These are phyloP conservation scores for Aspergillus tamarii DNA, from an alignment of 2,329 filamentous ascomycete species.

Conservation along the genomic window DNA sequence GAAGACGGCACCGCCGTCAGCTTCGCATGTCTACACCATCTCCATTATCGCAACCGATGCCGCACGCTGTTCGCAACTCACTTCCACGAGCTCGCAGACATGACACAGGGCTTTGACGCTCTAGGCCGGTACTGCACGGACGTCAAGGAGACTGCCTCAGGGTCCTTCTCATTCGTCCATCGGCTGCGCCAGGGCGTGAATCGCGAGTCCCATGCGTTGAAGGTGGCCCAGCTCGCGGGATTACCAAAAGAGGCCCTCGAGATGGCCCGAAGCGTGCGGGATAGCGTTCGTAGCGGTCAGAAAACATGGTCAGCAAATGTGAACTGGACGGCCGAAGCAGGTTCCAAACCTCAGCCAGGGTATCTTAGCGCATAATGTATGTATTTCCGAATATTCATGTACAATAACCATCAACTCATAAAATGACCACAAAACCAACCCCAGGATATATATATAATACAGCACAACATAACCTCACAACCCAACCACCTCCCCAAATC, in stretches of 20 bases:
- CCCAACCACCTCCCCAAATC: not conserved
- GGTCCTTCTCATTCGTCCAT: constrained; percentile 82
- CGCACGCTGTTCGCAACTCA: constrained; percentile 92
- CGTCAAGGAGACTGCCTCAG: constrained; percentile 72
- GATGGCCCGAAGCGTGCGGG: constrained; percentile 65
- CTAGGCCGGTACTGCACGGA: constrained; percentile 87
- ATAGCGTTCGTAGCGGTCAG: constrained; percentile 7
- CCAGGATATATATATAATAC: not conserved
- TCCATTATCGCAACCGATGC: constrained; percentile 76
- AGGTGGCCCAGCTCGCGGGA: constrained; percentile 87
- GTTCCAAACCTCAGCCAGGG: not conserved
- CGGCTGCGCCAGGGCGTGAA: constrained; percentile 81
- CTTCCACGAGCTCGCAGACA: constrained; percentile 82
- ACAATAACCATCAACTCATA: not conserved
- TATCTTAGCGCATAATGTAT: not conserved
- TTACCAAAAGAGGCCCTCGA: constrained; percentile 73
- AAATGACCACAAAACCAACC: not conserved
- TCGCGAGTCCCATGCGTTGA: constrained; percentile 84
- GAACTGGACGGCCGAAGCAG: not conserved
- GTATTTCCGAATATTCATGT: not conserved
- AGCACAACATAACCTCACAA: not conserved
- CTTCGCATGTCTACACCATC: constrained; percentile 83
- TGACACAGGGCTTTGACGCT: constrained; percentile 62
- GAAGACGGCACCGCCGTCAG: constrained; percentile 89
- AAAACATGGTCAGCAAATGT: not conserved